Base-by-base conservation (phyloP, 2,329 filamentous ascomycete species). In the Penicillium hesseltinei region DNA sequence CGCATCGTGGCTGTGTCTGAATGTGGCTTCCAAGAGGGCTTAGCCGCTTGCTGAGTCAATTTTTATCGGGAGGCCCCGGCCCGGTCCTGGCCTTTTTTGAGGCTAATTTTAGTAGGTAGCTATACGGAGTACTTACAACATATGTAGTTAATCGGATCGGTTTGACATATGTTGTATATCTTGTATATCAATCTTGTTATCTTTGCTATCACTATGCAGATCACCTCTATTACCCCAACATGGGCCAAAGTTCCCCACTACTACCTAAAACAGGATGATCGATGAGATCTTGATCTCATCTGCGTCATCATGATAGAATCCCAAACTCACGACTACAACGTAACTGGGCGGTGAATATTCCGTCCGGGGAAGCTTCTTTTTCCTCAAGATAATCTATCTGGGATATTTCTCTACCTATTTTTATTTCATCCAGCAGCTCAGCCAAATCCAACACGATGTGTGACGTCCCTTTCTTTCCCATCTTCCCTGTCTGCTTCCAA, bases 401-500 rank as follows among this genome's bases (percentile, higher is more conserved):
- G 17, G 17, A 5, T 0, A 45, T 27, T 7, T 27, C 31, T 45
- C 10, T 36, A n/a, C 29, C 11, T 19, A 35, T 38, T 29, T 29
- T 15, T 15, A 25, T 15, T 27, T 19, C 35, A 19, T 17, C 29
- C 5, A 35, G 19, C 36, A 36, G 4, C 31, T 15, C 13, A 25
- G 29, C 15, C 19, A 33, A 36, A 25, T 17, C 17, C 17, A 17
- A 54, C 43, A 68, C 29, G 5, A 77, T 78, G 76, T 70, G 66
- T 54, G 69, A 64, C 58, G 29, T 69, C 6, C 75, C 77, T 51
- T 77, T 74, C 67, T 64, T 82, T 47, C 80, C 80, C 19, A 68
- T 82, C 52, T 78, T 81, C 39, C 75, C 81, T 11, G 69, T 82
- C 63, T 83, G 81, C 69, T 80, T 83, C 68, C 81, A 84, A 68